Base-by-base conservation (phyloP, 306 rosid genomes). In the Coriaria nepalensis region DNA sequence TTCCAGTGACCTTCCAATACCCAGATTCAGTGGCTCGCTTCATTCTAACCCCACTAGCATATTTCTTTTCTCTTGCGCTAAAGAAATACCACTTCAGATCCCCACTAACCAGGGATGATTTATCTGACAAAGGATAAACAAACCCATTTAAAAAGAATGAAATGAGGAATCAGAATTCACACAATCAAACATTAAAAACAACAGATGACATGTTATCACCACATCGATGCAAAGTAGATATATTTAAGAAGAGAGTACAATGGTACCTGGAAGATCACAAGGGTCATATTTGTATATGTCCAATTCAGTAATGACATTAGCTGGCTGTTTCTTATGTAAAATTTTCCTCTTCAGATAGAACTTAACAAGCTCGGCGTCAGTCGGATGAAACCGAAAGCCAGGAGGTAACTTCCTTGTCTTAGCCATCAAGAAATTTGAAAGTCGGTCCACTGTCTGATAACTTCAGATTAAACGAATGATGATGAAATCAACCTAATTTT, bases 181-280 rank as follows among this genome's bases (percentile, higher is more conserved):
- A 20, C 29, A 3, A 20, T 20, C 29, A 20, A 20, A 20, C 29
- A 20, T 20, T 20, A 20, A 20, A 20, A 20, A 20, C 3, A 3
- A 20, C 29, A 20, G 29, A 20, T 20, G 29, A 20, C 29, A 20
- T 20, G 29, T 20, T 20, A 20, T 20, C 29, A 20, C 29, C 3
- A 20, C 29, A 20, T 20, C 2, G 29, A 20, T 20, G 29, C 29
- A 20, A 20, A 20, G 29, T 20, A 20, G 29, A 20, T 1, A 20
- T 1, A 20, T 3, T 20, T 20, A 20, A 1, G 29, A 20, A 20
- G 29, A 20, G 29, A 20, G 29, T 20, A 20, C 29, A 20, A 20
- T 20, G 29, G 29, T 52, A 87, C 96, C 96, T 55, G 84, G 87
- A 40, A 87, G 94, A 53, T 80, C 87, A 87, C 85, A 79, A 5